Percentiles rank a stretch among this genome's conserved stretches.
phyloP scores from a whole-genome alignment of 1,139 yeast genomes.

The Sporopachydermia cereana region DNA sequence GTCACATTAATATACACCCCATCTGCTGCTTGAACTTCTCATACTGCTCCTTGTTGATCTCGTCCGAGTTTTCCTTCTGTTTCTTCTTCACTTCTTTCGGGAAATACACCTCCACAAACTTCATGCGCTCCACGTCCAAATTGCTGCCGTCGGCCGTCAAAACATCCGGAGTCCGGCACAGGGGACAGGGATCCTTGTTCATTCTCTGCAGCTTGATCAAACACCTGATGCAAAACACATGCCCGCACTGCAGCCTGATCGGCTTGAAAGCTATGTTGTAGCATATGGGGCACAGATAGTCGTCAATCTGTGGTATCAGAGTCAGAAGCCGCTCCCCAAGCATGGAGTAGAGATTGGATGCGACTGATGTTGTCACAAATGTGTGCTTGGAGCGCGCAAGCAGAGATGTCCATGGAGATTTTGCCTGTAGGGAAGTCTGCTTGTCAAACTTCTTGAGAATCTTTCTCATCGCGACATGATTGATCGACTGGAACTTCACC shows the following conservation, averaged over 20 bases:
- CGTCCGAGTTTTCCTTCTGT: constrained; percentile 46
- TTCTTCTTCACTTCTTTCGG: constrained; percentile 58
- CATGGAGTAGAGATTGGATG: constrained; percentile 42
- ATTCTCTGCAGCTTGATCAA: constrained; percentile 53
- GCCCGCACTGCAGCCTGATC: constrained; percentile 48
- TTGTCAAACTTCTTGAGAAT: constrained; percentile 68
- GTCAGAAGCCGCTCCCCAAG: constrained; percentile 44
- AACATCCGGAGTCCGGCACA: constrained; percentile 50
- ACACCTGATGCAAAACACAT: constrained; percentile 62
- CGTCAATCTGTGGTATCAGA: constrained; percentile 61
- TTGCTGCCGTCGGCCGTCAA: constrained; percentile 46
- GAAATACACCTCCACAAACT: constrained; percentile 44
- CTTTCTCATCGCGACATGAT: constrained; percentile 51
- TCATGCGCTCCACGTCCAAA: constrained; percentile 43
- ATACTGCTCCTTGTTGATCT: constrained; percentile 32
- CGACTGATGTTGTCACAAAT: constrained; percentile 37
- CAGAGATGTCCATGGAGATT: background rate
- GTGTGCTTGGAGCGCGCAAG: constrained; percentile 27
- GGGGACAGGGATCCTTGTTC: constrained; percentile 49
- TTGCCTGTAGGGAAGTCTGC: constrained; percentile 47
- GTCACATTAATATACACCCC: constrained; percentile 4
- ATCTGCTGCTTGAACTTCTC: constrained; percentile 6
- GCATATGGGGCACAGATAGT: constrained; percentile 65
- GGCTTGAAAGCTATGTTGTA: constrained; percentile 62
- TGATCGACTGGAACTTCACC: constrained; percentile 49